Percentiles rank a stretch among this genome's conserved stretches.
Evolutionary conservation across 192 early-diverging fungal species (phyloP).

Genomic region (Umbelopsis isabellina): DNA sequence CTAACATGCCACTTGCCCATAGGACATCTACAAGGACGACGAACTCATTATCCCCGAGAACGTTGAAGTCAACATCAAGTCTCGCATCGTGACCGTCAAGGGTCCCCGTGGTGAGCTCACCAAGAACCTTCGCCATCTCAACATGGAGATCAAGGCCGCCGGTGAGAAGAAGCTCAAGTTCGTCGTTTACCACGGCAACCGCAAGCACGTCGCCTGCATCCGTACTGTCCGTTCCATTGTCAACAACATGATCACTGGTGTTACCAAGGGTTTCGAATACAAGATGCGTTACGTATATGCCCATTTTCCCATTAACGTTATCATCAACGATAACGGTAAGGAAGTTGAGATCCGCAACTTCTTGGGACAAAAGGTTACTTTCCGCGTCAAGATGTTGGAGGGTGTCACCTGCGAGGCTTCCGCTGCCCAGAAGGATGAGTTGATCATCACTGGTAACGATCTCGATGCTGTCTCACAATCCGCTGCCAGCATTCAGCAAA

Average conservation of each 20-base stretch:
- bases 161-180: conserved; percentile 74
- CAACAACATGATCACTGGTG: conserved; percentile 96
- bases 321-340: conserved; percentile 75
- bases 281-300: conserved; percentile 99
- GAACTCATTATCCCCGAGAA: conserved; percentile 89
- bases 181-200: conserved; percentile 91
- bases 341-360: conserved; percentile 98
- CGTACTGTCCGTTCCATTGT: conserved; percentile 95
- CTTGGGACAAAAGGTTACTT: conserved; percentile 93
- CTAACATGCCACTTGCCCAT: conserved; percentile 42
- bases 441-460: conserved; percentile 91
- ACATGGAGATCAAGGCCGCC: conserved; percentile 83
- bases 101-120: conserved; percentile 89
- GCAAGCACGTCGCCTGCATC: conserved; percentile 98
- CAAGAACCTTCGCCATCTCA: conserved; percentile 92
- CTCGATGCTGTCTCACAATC: conserved; percentile 94
- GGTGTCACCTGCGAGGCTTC: conserved; percentile 83
- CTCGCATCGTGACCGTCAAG: conserved; percentile 84
- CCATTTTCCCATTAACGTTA: conserved; percentile 99
- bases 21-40: conserved; percentile 85
- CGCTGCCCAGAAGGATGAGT: conserved; percentile 91
- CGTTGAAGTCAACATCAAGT: conserved; percentile 85
- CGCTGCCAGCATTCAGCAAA: conserved; percentile 95
- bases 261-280: conserved; percentile 99
- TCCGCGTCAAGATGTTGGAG: conserved; percentile 84